Evolutionary conservation across 805 yeast genomes (phyloP).

Genomic region (Dipodascopsis tothii): DNA sequence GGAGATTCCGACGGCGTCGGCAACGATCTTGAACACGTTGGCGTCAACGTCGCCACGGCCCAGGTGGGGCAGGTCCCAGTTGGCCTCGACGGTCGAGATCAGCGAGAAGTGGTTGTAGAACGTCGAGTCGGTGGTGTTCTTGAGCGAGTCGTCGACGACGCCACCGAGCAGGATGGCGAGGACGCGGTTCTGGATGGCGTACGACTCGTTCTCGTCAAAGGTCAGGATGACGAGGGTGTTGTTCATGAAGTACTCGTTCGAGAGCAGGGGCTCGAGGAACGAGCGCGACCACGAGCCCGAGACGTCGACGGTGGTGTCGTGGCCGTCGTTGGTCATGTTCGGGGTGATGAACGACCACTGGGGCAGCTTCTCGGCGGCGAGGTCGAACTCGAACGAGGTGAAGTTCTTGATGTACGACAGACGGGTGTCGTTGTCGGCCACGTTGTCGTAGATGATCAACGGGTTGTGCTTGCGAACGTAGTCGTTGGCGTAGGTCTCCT

Average conservation of each 20-base stretch:
- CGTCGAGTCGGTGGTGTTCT: conserved; percentile 42
- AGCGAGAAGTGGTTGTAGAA: conserved; percentile 49
- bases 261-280: conserved; percentile 40
- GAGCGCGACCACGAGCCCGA: conserved; percentile 42
- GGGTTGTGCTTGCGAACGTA: conserved; percentile 51
- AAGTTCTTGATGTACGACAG: conserved; percentile 42
- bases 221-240: conserved; percentile 42
- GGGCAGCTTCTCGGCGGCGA: conserved; percentile 38
- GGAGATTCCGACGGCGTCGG: conserved; percentile 29
- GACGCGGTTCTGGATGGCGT: conserved; percentile 40
- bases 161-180: conserved; percentile 44
- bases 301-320: conserved; percentile 41
- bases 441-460: conserved; percentile 38
- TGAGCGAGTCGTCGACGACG: conserved; percentile 36
- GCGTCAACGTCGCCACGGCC: conserved; percentile 48
- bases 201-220: conserved; percentile 45
- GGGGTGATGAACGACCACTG: conserved; percentile 51
- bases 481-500: conserved; percentile 38
- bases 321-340: conserved; percentile 49
- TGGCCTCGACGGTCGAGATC: conserved; percentile 43
- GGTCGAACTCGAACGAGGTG: conserved; percentile 39
- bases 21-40: conserved; percentile 41
- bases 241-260: conserved; percentile 42
- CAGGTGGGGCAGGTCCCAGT: conserved; percentile 44
- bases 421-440: conserved; percentile 34